Conservation (phyloP, 2,329 filamentous ascomycete species). For the Mycosphaerella arachidis region DNA sequence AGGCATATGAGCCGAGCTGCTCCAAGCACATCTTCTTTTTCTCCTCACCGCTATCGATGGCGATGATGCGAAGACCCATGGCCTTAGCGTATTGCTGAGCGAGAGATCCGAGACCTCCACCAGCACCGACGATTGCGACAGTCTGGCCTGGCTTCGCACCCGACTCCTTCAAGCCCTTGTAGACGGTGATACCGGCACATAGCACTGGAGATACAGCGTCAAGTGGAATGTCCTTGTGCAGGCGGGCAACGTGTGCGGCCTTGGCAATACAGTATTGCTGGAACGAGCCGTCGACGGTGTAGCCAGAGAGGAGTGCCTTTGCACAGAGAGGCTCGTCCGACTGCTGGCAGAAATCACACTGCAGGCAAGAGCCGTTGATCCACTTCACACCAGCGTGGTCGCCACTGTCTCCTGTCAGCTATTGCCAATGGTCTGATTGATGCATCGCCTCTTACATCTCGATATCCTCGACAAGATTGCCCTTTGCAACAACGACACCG, state of each 20-base stretch:
- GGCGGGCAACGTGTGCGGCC: constrained; percentile 75
- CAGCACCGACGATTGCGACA: constrained; percentile 80
- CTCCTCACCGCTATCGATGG: constrained; percentile 77
- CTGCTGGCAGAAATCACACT: constrained; percentile 77
- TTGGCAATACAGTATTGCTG: constrained; percentile 89
- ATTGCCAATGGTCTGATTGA: too few species aligned
- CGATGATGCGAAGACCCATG: constrained; percentile 77
- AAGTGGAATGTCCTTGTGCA: constrained; percentile 71
- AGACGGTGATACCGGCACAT: constrained; percentile 75
- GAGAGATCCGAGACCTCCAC: constrained; percentile 74
- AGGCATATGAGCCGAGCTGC: constrained; percentile 65
- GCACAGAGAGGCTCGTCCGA: constrained; percentile 79
- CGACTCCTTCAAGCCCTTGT: constrained; percentile 87
- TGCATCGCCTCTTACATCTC: constrained; percentile 47
- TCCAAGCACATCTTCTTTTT: constrained; percentile 66
- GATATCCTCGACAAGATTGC: constrained; percentile 71
- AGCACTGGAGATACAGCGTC: constrained; percentile 76
- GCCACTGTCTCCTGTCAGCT: constrained; percentile 43
- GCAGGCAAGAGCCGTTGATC: constrained; percentile 82
- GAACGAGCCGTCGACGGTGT: constrained; percentile 89
- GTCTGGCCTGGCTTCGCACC: constrained; percentile 68
- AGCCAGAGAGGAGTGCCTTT: constrained; percentile 72
- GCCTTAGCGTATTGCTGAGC: constrained; percentile 85
- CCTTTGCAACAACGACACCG: constrained; percentile 75
- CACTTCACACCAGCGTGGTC: constrained; percentile 86